Evolutionary conservation across 176 grass and related monocot genomes (phyloP).

Genomic region (Oryza glaberrima): DNA sequence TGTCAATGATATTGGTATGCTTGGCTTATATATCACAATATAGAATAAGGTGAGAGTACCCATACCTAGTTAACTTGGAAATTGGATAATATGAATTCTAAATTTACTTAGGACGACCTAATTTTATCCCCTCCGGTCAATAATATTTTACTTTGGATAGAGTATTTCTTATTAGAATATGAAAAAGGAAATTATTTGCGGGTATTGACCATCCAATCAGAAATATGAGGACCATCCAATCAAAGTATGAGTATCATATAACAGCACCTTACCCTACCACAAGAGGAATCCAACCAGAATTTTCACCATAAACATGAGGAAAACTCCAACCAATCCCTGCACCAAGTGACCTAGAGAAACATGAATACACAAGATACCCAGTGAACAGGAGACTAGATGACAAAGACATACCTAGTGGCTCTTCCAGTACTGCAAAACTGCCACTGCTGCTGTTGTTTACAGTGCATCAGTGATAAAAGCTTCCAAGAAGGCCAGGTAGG

Average conservation of each 20-base stretch:
- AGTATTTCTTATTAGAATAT: neutral
- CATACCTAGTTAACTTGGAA: too few species aligned
- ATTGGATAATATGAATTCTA: too few species aligned
- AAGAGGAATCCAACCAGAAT: neutral
- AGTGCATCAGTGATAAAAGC: neutral
- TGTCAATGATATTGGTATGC: too few species aligned
- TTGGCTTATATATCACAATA: too few species aligned
- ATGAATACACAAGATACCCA: neutral
- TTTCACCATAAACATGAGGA: neutral
- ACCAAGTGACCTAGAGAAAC: neutral
- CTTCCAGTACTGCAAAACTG: neutral
- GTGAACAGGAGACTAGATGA: neutral
- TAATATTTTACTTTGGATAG: too few species aligned
- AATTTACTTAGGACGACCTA: too few species aligned
- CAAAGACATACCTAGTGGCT: neutral
- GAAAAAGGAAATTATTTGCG: neutral
- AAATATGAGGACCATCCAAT: neutral
- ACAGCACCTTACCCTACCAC: neutral
- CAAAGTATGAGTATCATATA: neutral
- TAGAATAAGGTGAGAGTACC: too few species aligned
- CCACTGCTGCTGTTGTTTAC: too few species aligned
- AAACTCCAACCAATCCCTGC: neutral
- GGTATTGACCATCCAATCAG: neutral
- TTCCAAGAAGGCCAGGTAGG: conserved; percentile 39
- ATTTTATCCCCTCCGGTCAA: too few species aligned